Percentiles rank a stretch among this genome's conserved stretches.
phyloP scores from a whole-genome alignment of 139 green algal species.

The Marvania coccoides region DNA sequence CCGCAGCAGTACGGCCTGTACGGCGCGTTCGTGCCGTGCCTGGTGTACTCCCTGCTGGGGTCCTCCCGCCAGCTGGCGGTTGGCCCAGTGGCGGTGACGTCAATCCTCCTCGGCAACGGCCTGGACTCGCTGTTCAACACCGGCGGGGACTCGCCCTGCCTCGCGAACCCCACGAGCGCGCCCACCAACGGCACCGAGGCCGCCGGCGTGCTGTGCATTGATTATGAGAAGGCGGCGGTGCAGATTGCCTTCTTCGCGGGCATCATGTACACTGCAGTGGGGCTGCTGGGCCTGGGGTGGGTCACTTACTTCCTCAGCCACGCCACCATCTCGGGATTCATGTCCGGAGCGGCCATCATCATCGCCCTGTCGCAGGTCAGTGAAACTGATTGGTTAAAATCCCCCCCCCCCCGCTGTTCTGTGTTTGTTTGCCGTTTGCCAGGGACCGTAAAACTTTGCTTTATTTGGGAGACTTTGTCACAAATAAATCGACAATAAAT shows the following conservation, averaged over 20 bases:
- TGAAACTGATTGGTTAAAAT: no score
- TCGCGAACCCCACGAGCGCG: neutral
- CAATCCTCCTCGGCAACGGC: slow-evolving; percentile 39
- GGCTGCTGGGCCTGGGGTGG: slow-evolving; percentile 71
- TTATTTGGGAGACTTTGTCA: no score
- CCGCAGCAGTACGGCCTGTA: slow-evolving; percentile 81
- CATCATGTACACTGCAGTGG: slow-evolving; percentile 60
- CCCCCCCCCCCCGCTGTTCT: no score
- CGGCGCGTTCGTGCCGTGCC: slow-evolving; percentile 67
- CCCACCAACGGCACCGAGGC: neutral
- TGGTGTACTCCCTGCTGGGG: slow-evolving; percentile 72
- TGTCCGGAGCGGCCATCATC: slow-evolving; percentile 75
- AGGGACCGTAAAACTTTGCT: no score
- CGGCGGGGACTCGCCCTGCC: neutral
- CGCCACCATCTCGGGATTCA: slow-evolving; percentile 80
- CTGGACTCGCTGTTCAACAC: slow-evolving; percentile 12
- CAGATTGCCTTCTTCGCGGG: slow-evolving; percentile 72
- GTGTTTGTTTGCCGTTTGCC: no score
- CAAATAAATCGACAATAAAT: no score
- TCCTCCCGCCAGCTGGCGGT: slow-evolving; percentile 60
- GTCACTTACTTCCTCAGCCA: slow-evolving; percentile 82
- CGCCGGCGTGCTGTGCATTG: slow-evolving; percentile 8
- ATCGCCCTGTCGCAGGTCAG: slow-evolving; percentile 39
- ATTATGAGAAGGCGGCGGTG: slow-evolving; percentile 36
- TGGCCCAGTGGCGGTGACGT: slow-evolving; percentile 60